phyloP scores from a whole-genome alignment of 805 yeast genomes.

The Kuraishia ogatae region DNA sequence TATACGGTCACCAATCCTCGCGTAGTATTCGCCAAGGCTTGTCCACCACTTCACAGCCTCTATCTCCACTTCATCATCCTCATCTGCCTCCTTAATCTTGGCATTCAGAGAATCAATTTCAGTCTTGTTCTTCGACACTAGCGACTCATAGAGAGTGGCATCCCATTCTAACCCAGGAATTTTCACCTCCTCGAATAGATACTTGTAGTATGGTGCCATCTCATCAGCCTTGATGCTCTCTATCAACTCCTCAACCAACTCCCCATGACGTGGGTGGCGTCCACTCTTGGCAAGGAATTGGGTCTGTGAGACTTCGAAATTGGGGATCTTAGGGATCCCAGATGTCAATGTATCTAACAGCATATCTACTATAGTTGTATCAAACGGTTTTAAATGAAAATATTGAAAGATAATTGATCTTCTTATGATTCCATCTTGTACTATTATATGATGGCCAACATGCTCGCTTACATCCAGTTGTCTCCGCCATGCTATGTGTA shows the following conservation, averaged over 20 bases:
- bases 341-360: conserved; percentile 30
- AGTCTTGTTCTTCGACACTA: conserved; percentile 45
- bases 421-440: too few species aligned
- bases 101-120: conserved; percentile 45
- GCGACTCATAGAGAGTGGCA: conserved; percentile 39
- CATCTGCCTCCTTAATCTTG: conserved; percentile 43
- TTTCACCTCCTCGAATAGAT: conserved; percentile 42
- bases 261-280: conserved; percentile 26
- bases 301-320: conserved; percentile 71
- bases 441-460: too few species aligned
- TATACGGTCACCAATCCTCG: conserved; percentile 71
- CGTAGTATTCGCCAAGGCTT: conserved; percentile 80
- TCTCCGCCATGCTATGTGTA: background rate
- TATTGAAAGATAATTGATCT: background rate
- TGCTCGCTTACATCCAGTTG: too few species aligned
- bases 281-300: conserved; percentile 51
- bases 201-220: conserved; percentile 78
- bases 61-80: conserved; percentile 79
- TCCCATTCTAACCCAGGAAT: conserved; percentile 46
- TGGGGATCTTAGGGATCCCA: conserved; percentile 61
- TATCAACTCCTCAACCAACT: conserved; percentile 35
- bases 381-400: background rate
- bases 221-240: conserved; percentile 47
- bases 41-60: conserved; percentile 72
- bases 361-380: background rate